Percentiles rank a stretch among this genome's conserved stretches.
phyloP scores from a whole-genome alignment of 2,329 filamentous ascomycete species.

The Trichoderma aggressivum region DNA sequence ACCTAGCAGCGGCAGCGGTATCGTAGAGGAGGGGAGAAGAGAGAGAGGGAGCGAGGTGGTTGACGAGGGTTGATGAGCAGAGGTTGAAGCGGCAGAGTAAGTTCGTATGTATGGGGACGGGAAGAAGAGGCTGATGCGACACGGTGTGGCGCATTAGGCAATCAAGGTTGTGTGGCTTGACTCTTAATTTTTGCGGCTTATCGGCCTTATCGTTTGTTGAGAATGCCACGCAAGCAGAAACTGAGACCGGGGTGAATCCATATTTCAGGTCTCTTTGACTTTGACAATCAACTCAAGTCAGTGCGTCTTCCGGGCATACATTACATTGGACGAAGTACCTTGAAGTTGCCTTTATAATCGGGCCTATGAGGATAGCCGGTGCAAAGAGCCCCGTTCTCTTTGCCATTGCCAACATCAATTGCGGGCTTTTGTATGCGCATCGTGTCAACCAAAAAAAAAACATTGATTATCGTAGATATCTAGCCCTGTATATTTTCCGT shows the following conservation, averaged over 20 bases:
- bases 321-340: background rate
- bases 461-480: slow-evolving; percentile 18
- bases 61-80: background rate
- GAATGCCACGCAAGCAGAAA: slow-evolving; percentile 16
- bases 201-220: background rate
- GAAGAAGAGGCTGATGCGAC: slow-evolving; percentile 11
- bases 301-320: background rate
- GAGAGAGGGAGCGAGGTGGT: background rate
- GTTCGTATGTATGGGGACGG: background rate
- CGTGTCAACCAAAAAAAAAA: slow-evolving; percentile 2
- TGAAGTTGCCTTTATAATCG: background rate
- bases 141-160: background rate
- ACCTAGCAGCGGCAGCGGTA: slow-evolving; percentile 2
- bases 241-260: background rate
- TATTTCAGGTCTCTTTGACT: background rate
- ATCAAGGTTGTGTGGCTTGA: background rate
- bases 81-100: background rate
- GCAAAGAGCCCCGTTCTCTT: background rate
- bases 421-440: background rate
- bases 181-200: background rate
- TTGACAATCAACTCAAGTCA: too few species aligned
- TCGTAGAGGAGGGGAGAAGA: background rate
- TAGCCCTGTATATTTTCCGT: slow-evolving; percentile 13
- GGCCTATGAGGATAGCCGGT: background rate
- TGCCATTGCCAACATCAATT: background rate